phyloP scores from a whole-genome alignment of 257 asterid genomes.

The Solanum habrochaites region DNA sequence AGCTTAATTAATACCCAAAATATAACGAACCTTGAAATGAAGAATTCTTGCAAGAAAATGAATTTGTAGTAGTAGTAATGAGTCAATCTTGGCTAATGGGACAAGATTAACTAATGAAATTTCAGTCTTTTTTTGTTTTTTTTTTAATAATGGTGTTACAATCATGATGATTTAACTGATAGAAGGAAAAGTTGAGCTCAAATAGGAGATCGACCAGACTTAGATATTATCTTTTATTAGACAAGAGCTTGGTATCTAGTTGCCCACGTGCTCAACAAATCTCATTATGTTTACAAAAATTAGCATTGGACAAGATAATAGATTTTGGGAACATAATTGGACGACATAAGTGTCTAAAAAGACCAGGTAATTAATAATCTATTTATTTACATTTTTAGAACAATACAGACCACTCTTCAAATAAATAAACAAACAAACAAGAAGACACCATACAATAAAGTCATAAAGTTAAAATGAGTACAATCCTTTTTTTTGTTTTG shows the following conservation, averaged over 20 bases:
- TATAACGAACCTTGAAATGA: no score
- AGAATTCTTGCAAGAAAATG: no score
- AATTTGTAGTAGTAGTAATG: no score
- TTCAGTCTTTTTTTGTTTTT: no score
- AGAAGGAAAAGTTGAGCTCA: neutral
- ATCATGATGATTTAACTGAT: neutral
- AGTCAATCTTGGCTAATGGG: neutral
- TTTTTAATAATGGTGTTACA: no score
- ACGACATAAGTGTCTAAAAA: neutral
- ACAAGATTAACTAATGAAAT: neutral
- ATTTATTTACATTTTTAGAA: neutral
- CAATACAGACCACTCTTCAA: neutral
- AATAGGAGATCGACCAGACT: neutral
- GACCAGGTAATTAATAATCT: neutral
- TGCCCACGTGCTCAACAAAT: neutral
- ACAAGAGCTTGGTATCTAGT: neutral
- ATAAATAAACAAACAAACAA: neutral
- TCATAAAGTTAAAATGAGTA: neutral
- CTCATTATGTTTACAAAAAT: neutral
- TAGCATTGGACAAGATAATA: neutral
- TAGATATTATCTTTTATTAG: neutral
- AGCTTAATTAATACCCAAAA: no score
- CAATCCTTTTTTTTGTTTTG: neutral
- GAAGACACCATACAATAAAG: neutral
- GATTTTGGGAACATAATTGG: neutral